Conservation (phyloP, 306 rosid species). For the Styphnolobium japonicum region DNA sequence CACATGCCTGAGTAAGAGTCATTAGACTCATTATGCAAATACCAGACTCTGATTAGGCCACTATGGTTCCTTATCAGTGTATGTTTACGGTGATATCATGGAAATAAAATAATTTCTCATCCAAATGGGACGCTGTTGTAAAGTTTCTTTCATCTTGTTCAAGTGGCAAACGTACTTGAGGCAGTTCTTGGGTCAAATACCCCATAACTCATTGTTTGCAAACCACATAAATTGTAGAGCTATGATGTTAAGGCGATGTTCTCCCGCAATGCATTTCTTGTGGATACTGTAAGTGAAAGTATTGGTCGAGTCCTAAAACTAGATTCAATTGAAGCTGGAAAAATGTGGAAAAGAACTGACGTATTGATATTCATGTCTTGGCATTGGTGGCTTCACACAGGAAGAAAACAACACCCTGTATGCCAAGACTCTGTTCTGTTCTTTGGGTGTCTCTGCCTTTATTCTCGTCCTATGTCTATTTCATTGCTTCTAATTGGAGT, state of each 20-base stretch:
- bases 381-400: slow-evolving; percentile 68
- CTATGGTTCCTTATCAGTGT: too few species aligned
- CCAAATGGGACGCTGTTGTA: too few species aligned
- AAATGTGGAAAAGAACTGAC: slow-evolving; percentile 39
- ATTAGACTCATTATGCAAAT: too few species aligned
- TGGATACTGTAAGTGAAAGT: slow-evolving; percentile 22
- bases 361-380: slow-evolving; percentile 53
- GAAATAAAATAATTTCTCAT: too few species aligned
- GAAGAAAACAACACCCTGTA: slow-evolving; percentile 49
- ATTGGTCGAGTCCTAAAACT: slow-evolving; percentile 43
- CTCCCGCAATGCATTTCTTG: slow-evolving; percentile 44
- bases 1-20: background rate
- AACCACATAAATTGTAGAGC: slow-evolving; percentile 20
- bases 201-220: background rate
- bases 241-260: slow-evolving; percentile 39
- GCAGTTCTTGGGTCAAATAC: background rate
- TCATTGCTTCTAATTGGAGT: too few species aligned
- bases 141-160: background rate
- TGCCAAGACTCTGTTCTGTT: too few species aligned
- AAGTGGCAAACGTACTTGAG: background rate
- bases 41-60: too few species aligned
- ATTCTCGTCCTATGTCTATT: too few species aligned
- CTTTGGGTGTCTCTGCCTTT: too few species aligned
- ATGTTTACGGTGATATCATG: too few species aligned
- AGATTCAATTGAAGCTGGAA: slow-evolving; percentile 35